These are phyloP conservation scores for Trichoderma sp. DNA, from an alignment of 2,329 filamentous ascomycete genomes.

Conservation along the genomic window DNA sequence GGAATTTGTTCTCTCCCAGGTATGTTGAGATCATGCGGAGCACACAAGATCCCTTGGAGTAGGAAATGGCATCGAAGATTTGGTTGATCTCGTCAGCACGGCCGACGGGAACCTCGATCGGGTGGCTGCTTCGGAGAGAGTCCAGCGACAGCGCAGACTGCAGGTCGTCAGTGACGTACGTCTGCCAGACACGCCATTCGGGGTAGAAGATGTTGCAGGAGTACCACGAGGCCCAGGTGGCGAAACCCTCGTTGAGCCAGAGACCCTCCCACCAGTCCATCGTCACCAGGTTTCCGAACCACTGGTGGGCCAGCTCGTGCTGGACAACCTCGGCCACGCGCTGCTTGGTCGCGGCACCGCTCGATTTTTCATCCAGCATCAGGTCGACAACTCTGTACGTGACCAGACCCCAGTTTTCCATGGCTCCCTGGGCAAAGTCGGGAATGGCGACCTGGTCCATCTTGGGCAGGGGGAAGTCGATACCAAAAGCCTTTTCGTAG, in stretches of 20 bases:
- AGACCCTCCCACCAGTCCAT: slow-evolving; percentile 99
- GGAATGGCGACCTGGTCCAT: slow-evolving; percentile 66
- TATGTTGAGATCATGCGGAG: slow-evolving; percentile 97
- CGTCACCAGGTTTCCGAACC: slow-evolving; percentile 96
- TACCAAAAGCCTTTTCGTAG: slow-evolving; percentile 93
- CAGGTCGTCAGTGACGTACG: slow-evolving; percentile 89
- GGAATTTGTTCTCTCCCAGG: slow-evolving; percentile 86
- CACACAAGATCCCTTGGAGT: slow-evolving; percentile 94
- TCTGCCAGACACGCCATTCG: slow-evolving; percentile 98
- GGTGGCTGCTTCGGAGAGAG: slow-evolving; percentile 90
- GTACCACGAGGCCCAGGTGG: slow-evolving; percentile 60
- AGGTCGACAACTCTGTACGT: slow-evolving; percentile 86
- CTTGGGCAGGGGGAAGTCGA: slow-evolving; percentile 60
- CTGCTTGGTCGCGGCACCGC: slow-evolving; percentile 86
- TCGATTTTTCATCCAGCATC: slow-evolving; percentile 87
- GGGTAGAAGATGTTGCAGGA: slow-evolving; percentile 94
- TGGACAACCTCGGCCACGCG: slow-evolving; percentile 93
- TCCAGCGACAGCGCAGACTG: slow-evolving; percentile 86
- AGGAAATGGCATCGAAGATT: slow-evolving; percentile 97
- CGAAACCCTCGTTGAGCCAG: slow-evolving; percentile 95
- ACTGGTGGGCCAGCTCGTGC: slow-evolving; percentile 95
- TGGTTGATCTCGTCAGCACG: slow-evolving; percentile 95
- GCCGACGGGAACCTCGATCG: slow-evolving; percentile 95
- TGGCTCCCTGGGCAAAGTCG: slow-evolving; percentile 92
- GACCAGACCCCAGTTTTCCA: slow-evolving; percentile 98